These are phyloP conservation scores for Dalbergia cultrata DNA, from an alignment of 306 rosid species.

Conservation along the genomic window DNA sequence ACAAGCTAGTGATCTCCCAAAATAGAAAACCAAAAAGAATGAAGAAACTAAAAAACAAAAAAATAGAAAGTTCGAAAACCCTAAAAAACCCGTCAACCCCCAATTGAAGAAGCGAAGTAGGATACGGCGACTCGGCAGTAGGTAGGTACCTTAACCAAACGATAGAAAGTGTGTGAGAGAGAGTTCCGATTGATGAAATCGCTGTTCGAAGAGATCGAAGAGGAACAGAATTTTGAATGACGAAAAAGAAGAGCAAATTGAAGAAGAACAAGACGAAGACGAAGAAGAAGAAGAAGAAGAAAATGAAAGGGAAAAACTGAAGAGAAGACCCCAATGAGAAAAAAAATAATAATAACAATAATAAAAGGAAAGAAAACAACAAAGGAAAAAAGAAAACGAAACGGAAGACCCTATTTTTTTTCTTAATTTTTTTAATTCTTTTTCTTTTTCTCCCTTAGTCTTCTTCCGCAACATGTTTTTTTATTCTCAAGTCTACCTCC, in stretches of 20 bases:
- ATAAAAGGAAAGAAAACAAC: too few species aligned
- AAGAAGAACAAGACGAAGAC: background rate
- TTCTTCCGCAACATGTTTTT: too few species aligned
- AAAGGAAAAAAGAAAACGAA: background rate
- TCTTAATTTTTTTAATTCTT: background rate
- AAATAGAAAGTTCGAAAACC: slow-evolving; percentile 13
- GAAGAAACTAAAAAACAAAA: background rate
- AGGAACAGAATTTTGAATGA: background rate
- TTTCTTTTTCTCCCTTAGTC: background rate
- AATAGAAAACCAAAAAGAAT: background rate
- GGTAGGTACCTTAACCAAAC: background rate
- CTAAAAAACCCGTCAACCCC: slow-evolving; percentile 29
- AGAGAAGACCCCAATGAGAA: background rate
- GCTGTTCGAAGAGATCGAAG: slow-evolving; percentile 7
- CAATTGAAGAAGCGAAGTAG: background rate
- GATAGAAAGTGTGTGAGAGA: background rate
- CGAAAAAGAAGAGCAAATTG: background rate
- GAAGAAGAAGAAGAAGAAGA: background rate
- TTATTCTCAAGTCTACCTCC: background rate
- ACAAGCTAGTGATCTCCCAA: background rate
- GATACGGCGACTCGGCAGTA: background rate
- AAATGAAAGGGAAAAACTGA: background rate
- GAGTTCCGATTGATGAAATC: slow-evolving; percentile 6
- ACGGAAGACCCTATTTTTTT: background rate
- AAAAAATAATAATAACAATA: too few species aligned